Base-by-base conservation (phyloP, 352 stramenopile species). In the Phytophthora pistaciae region DNA sequence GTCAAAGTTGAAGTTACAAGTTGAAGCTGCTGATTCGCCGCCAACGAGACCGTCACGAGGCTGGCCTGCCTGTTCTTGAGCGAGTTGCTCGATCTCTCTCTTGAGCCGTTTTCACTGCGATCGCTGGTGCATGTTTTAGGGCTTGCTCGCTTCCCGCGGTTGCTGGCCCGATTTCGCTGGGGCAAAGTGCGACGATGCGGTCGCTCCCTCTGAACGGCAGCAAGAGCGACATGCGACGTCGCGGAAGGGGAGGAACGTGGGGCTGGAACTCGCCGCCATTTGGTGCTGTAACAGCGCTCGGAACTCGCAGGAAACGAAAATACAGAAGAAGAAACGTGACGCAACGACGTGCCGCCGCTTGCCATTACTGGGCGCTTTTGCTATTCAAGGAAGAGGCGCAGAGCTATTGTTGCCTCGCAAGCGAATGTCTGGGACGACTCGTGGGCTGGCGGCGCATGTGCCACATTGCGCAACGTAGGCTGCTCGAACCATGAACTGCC, bases 341-440 rank as follows among this genome's bases (percentile, higher is more conserved):
- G 33, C 58, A 61, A 72, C 59, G 66, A 63, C 29, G 25, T 46
- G 14, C 31, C 20, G 55, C 53, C 64, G 38, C 65, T 60, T 68
- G 46, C 31, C 60, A 60, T 25, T 44, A 56, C 31, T 27, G 60
- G 33, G 33, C 46, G 14, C 46, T 36, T 53, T 58, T 63, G 63
- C 68, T 72, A 75, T 75, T 72, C 49, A 31, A 68, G 57, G 63
- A 72, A 67, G 44, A 56, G 63, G 56, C 23, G 50, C 20, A n/a
- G 36, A 42, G 44, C 56, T 66, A 75, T 74, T 74, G 54, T 70
- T 70, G 61, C 61, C 23, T 64, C 58, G 64, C 42, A 46, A n/a
- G 42, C 1, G 56, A 31, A 56, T 64, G 54, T 29, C 38, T 70
- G 60, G 48, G 42, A 70, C 55, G 38, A 48, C 60, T 66, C 58